Conservation (phyloP, 352 stramenopile species). For the Pythium aquatile region DNA sequence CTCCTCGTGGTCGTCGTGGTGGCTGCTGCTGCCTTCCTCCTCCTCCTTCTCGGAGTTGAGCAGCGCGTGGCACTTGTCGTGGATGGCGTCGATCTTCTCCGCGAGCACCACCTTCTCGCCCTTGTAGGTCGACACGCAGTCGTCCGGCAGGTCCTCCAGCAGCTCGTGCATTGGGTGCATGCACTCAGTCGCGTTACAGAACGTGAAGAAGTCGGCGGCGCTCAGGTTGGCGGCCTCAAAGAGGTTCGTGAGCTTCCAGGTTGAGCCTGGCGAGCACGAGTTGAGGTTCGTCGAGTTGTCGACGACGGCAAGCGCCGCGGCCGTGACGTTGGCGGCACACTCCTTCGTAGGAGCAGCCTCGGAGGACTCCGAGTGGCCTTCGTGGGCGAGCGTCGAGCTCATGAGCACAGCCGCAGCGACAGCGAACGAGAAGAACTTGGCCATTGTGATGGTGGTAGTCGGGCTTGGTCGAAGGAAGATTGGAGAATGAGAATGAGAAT, state of each 20-base stretch:
- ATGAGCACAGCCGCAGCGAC: slow-evolving; percentile 28
- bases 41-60: slow-evolving; percentile 18
- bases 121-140: slow-evolving; percentile 48
- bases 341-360: neutral
- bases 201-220: slow-evolving; percentile 41
- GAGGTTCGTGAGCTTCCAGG: slow-evolving; percentile 45
- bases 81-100: slow-evolving; percentile 38
- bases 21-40: neutral
- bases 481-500: slow-evolving; percentile 15
- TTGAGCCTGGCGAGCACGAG: slow-evolving; percentile 44
- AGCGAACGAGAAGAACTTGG: slow-evolving; percentile 20
- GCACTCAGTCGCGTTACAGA: slow-evolving; percentile 55
- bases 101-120: slow-evolving; percentile 41
- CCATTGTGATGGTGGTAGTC: slow-evolving; percentile 14
- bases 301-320: slow-evolving; percentile 35
- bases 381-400: slow-evolving; percentile 14
- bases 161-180: slow-evolving; percentile 57
- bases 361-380: slow-evolving; percentile 6
- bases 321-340: slow-evolving; percentile 38
- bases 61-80: slow-evolving; percentile 47
- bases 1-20: slow-evolving; percentile 11
- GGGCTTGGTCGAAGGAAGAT: slow-evolving; percentile 8
- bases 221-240: slow-evolving; percentile 54
- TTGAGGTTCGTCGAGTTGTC: slow-evolving; percentile 53
- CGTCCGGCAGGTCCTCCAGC: slow-evolving; percentile 33